These are phyloP conservation scores for Torrubiella hemipterigena DNA, from an alignment of 2,329 filamentous ascomycete species.

Conservation along the genomic window DNA sequence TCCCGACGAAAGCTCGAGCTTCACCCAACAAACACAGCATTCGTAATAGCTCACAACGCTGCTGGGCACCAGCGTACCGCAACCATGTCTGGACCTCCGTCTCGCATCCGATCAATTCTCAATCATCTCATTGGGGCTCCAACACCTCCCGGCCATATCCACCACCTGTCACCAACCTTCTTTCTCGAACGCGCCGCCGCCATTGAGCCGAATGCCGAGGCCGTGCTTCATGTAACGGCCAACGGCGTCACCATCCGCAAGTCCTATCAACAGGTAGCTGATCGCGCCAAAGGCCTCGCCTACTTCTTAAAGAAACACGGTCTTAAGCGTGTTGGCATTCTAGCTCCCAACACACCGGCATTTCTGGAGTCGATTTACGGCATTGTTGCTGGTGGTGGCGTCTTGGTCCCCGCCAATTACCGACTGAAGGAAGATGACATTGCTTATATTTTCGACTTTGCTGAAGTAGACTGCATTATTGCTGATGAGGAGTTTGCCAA, in stretches of 20 bases:
- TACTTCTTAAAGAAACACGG: conserved; percentile 72
- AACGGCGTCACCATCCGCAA: conserved; percentile 64
- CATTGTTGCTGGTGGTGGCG: conserved; percentile 67
- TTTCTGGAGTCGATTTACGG: conserved; percentile 88
- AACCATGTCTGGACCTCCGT: conserved; percentile 53
- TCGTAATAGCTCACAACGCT: no score
- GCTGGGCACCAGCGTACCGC: no score
- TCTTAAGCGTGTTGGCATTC: conserved; percentile 67
- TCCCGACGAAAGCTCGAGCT: no score
- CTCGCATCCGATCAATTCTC: conserved; percentile 47
- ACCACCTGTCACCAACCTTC: conserved; percentile 74
- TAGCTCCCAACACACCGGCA: conserved; percentile 86
- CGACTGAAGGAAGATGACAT: conserved; percentile 73
- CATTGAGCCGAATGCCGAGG: conserved; percentile 77
- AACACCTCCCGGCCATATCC: conserved; percentile 46
- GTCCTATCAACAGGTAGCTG: conserved; percentile 70
- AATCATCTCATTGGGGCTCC: conserved; percentile 33
- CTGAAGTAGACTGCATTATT: conserved; percentile 77
- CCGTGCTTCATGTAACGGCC: conserved; percentile 74
- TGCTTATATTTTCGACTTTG: conserved; percentile 78
- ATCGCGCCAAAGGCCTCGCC: conserved; percentile 75
- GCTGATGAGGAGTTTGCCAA: conserved; percentile 69
- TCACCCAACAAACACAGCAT: no score
- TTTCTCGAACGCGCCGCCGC: conserved; percentile 77
- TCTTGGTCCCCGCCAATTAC: conserved; percentile 58